Evolutionary conservation across 495 filamentous ascomycete species (phyloP).

Genomic region (Hypoxylon crocopeplum): DNA sequence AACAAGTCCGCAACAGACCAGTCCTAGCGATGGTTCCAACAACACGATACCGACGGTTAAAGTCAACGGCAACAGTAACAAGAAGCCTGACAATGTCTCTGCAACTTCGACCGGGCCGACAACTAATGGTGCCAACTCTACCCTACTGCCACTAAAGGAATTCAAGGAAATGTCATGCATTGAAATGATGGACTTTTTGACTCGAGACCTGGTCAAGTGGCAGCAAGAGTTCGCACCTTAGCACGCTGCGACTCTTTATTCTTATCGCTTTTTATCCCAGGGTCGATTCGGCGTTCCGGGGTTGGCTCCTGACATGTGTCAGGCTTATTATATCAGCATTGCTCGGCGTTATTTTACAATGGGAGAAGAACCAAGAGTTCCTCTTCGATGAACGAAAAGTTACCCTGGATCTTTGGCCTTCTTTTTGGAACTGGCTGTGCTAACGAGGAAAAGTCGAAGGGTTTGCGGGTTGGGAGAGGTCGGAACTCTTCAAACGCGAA

Average conservation of each 20-base stretch:
- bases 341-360: slow-evolving; percentile 21
- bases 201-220: slow-evolving; percentile 78
- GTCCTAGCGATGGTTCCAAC: slow-evolving; percentile 8
- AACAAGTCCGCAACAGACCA: slow-evolving; percentile 18
- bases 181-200: slow-evolving; percentile 85
- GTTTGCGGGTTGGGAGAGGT: slow-evolving; percentile 6
- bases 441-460: slow-evolving; percentile 16
- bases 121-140: slow-evolving; percentile 35
- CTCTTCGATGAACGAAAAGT: not conserved
- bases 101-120: slow-evolving; percentile 8
- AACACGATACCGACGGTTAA: slow-evolving; percentile 39
- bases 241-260: too few relatives aligned
- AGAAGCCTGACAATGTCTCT: slow-evolving; percentile 23
- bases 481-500: not conserved
- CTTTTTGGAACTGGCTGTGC: slow-evolving; percentile 19
- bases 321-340: slow-evolving; percentile 12
- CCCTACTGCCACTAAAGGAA: slow-evolving; percentile 37
- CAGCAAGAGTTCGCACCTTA: slow-evolving; percentile 63
- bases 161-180: slow-evolving; percentile 74
- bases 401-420: slow-evolving; percentile 4
- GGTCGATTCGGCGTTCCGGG: slow-evolving; percentile 15
- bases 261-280: not conserved
- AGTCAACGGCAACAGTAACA: slow-evolving; percentile 40
- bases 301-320: slow-evolving; percentile 4
- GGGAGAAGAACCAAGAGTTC: slow-evolving; percentile 1